phyloP scores from a whole-genome alignment of 2,329 filamentous ascomycete genomes.

The Neocucurbitaria cava region DNA sequence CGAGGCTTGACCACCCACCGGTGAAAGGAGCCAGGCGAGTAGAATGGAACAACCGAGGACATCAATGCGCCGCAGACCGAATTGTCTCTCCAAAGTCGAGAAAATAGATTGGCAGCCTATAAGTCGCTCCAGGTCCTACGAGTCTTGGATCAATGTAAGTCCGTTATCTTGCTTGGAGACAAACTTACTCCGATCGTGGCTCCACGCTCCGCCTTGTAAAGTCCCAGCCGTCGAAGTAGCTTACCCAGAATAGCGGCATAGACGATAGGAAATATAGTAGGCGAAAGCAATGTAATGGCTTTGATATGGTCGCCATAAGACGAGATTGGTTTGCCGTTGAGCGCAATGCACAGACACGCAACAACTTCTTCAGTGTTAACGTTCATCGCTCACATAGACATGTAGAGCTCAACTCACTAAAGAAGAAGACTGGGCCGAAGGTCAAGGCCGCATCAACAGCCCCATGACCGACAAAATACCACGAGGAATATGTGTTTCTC shows the following conservation, averaged over 20 bases:
- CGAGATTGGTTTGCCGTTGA: conserved; percentile 3
- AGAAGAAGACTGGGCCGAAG: background rate
- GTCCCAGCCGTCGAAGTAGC: conserved; percentile 10
- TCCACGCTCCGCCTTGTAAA: conserved; percentile 12
- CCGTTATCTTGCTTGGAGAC: background rate
- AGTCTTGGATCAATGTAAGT: background rate
- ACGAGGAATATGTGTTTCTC: background rate
- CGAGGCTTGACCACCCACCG: conserved; percentile 15
- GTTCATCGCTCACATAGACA: background rate
- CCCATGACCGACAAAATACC: background rate
- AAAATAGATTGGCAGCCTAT: conserved; percentile 19
- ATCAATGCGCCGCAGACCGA: conserved; percentile 10
- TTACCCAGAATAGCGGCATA: conserved; percentile 17
- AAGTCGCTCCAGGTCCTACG: conserved; percentile 11
- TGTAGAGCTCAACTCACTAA: background rate
- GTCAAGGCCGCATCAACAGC: conserved; percentile 1
- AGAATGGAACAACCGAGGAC: conserved; percentile 6
- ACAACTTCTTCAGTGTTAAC: conserved; percentile 6
- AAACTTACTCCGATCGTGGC: conserved; percentile 7
- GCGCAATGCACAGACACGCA: conserved; percentile 1
- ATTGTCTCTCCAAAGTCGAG: conserved; percentile 11
- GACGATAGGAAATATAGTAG: conserved; percentile 18
- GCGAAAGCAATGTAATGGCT: conserved; percentile 8
- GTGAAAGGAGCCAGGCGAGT: conserved; percentile 11
- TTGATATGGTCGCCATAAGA: conserved; percentile 12